A percentile compares a stretch with the other conserved stretches of the same genome.
Conservation (phyloP, 768 basidiomycete genomes). For the Epithele typhae region DNA sequence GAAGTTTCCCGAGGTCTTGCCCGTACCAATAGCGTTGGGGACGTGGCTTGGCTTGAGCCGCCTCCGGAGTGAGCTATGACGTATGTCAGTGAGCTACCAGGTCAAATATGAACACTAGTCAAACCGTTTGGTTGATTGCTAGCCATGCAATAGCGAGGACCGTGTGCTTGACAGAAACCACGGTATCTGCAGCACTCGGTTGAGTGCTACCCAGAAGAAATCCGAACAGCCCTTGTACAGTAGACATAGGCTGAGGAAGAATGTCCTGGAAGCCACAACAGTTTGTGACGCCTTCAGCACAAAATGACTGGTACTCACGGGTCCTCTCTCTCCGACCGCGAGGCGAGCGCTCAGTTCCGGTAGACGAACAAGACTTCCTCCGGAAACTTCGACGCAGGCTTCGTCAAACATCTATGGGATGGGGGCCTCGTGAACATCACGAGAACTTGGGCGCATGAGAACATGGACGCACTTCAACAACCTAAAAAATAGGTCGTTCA, state of each 20-base stretch:
- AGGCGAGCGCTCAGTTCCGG: slow-evolving; percentile 77
- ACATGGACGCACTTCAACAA: slow-evolving; percentile 58
- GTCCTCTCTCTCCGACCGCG: slow-evolving; percentile 69
- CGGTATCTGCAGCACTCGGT: slow-evolving; percentile 49
- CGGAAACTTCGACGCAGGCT: slow-evolving; percentile 65
- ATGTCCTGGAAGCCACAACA: slow-evolving; percentile 56
- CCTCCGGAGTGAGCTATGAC: slow-evolving; percentile 52
- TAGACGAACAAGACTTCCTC: slow-evolving; percentile 60
- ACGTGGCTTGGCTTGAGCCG: slow-evolving; percentile 54
- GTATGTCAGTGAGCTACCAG: slow-evolving; percentile 6
- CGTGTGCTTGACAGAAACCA: slow-evolving; percentile 69
- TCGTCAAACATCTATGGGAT: slow-evolving; percentile 78
- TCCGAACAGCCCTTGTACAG: slow-evolving; percentile 42
- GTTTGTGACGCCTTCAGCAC: neutral
- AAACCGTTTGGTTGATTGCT: slow-evolving; percentile 80
- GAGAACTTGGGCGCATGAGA: neutral
- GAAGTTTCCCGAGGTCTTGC: slow-evolving; percentile 57
- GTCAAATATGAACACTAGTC: slow-evolving; percentile 21
- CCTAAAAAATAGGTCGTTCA: slow-evolving; percentile 32
- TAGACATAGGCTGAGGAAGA: slow-evolving; percentile 47
- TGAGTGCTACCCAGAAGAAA: slow-evolving; percentile 41
- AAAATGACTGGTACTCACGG: slow-evolving; percentile 38
- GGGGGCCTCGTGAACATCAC: too few species aligned
- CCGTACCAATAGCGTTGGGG: slow-evolving; percentile 77
- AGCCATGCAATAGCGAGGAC: slow-evolving; percentile 84